Evolutionary conservation across 306 rosid species (phyloP).

Genomic region (Pterocarpus santalinus): DNA sequence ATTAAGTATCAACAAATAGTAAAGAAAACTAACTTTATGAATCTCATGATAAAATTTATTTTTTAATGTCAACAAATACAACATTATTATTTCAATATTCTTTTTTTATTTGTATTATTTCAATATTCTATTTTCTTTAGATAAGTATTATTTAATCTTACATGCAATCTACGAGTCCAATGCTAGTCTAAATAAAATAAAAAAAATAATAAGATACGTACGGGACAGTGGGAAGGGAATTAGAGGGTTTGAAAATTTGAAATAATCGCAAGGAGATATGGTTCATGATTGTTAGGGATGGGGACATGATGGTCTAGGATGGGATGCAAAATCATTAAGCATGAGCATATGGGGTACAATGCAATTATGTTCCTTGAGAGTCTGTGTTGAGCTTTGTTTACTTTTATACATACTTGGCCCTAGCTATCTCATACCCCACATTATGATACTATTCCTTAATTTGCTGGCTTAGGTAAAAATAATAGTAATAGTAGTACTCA

Average conservation of each 20-base stretch:
- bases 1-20: too few species aligned
- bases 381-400: conserved; percentile 46
- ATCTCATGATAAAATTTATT: too few species aligned
- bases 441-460: not conserved
- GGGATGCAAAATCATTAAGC: conserved; percentile 79
- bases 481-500: not conserved
- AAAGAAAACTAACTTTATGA: too few species aligned
- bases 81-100: too few species aligned
- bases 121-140: too few species aligned
- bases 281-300: conserved; percentile 55
- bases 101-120: too few species aligned
- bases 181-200: not conserved
- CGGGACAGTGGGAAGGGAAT: not conserved
- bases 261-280: conserved; percentile 51
- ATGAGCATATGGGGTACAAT: conserved; percentile 64
- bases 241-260: conserved; percentile 38
- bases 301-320: conserved; percentile 61
- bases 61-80: too few species aligned
- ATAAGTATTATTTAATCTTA: too few species aligned
- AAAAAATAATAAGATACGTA: not conserved
- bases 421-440: not conserved
- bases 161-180: not conserved
- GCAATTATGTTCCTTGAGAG: conserved; percentile 70
- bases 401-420: conserved; percentile 19
- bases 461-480: not conserved